phyloP scores from a whole-genome alignment of 1,284 basidiomycete genomes.

The Xerocomus subilludens region DNA sequence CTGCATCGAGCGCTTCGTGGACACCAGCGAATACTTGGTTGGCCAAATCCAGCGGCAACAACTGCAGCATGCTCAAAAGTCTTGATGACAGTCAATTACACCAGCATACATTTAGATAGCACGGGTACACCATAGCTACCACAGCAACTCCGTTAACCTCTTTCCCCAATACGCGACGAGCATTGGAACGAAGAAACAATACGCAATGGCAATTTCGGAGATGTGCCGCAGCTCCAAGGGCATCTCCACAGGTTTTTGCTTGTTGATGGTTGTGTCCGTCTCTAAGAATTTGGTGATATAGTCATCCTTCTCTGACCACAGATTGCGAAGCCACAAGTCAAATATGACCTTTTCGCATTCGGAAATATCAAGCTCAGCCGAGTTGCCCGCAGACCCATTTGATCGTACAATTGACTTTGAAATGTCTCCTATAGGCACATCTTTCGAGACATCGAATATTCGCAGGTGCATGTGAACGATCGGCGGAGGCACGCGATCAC shows the following conservation, averaged over 20 bases:
- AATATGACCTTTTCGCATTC: constrained; percentile 77
- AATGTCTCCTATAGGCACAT: constrained; percentile 74
- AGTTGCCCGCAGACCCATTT: constrained; percentile 46
- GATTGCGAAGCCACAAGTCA: constrained; percentile 81
- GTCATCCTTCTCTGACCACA: constrained; percentile 89
- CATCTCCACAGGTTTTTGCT: constrained; percentile 60
- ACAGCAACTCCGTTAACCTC: constrained; percentile 49
- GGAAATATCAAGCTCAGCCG: constrained; percentile 70
- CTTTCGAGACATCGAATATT: constrained; percentile 72
- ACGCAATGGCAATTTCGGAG: constrained; percentile 71
- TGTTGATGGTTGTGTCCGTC: constrained; percentile 56
- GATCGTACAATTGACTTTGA: constrained; percentile 53
- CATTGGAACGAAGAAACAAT: constrained; percentile 75
- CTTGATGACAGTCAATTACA: constrained; percentile 28
- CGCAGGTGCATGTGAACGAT: constrained; percentile 88
- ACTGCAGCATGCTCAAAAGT: constrained; percentile 52
- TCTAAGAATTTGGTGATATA: constrained; percentile 74
- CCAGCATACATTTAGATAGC: constrained; percentile 26
- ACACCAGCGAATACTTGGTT: constrained; percentile 90
- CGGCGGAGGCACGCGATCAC: constrained; percentile 85
- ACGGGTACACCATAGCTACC: constrained; percentile 38
- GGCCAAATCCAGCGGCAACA: constrained; percentile 77
- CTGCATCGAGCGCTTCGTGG: constrained; percentile 94
- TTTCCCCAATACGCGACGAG: constrained; percentile 65
- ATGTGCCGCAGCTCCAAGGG: constrained; percentile 66